phyloP scores from a whole-genome alignment of 78 protist species.

The Chrysochromulina parva region DNA sequence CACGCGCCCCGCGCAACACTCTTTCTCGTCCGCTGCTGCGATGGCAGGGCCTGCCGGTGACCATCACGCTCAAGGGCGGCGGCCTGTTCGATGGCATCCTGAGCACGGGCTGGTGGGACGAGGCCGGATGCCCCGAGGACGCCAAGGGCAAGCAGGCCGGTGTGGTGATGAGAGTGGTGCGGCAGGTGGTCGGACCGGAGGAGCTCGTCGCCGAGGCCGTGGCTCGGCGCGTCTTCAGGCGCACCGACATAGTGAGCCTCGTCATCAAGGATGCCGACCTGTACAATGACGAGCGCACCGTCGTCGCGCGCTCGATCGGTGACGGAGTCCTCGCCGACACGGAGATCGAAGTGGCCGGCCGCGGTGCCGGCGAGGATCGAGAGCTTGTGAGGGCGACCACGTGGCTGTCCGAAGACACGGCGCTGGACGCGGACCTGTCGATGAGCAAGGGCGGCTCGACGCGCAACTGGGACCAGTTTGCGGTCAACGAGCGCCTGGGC shows the following conservation, averaged over 20 bases:
- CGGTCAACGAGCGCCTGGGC: conserved; percentile 62
- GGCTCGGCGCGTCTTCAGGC: not conserved
- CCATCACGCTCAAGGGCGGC: not conserved
- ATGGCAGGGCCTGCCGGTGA: not conserved
- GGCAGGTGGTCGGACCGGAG: not conserved
- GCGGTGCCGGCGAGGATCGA: conserved; percentile 32
- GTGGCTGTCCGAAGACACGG: not conserved
- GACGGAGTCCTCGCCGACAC: conserved; percentile 69
- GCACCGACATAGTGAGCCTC: not conserved
- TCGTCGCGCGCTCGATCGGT: not conserved
- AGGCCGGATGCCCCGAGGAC: no score
- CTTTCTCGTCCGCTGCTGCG: not conserved
- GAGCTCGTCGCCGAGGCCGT: not conserved
- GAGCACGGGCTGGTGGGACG: not conserved
- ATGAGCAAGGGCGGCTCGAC: conserved; percentile 14
- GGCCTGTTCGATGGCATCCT: not conserved
- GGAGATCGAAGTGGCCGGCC: conserved; percentile 62
- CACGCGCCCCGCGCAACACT: not conserved
- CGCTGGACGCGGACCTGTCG: not conserved
- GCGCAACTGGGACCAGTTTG: conserved; percentile 70
- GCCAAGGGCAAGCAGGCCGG: not conserved
- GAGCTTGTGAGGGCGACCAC: conserved; percentile 35
- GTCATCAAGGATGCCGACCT: not conserved
- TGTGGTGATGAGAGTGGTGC: not conserved
- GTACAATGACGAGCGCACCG: not conserved